Conservation (phyloP, 495 filamentous ascomycete species). For the Penicillium bialowiezense region DNA sequence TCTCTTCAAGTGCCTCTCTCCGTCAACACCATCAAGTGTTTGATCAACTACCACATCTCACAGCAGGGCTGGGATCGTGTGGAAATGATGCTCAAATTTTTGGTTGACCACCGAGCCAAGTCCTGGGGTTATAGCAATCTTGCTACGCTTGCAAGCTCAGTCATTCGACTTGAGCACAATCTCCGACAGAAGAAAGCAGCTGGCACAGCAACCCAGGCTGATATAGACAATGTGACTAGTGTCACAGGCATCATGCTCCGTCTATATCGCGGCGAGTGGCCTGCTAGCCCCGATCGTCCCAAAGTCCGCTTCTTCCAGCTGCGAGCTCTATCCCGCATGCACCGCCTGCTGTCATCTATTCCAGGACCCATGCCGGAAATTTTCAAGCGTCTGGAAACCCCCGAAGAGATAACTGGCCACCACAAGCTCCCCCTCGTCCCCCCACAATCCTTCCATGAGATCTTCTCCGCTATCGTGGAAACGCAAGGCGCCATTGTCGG, state of each 20-base stretch:
- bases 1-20: constrained; percentile 37
- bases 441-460: constrained; percentile 41
- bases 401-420: constrained; percentile 6
- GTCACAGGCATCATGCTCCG: constrained; percentile 36
- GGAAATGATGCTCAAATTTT: constrained; percentile 38
- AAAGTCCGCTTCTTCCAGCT: constrained; percentile 25
- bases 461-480: constrained; percentile 50
- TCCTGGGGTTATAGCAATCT: constrained; percentile 51
- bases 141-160: constrained; percentile 37
- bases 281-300: constrained; percentile 13
- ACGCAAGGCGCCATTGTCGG: constrained; percentile 40
- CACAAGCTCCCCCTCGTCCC: constrained; percentile 28
- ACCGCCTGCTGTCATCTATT: constrained; percentile 25
- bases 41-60: constrained; percentile 49
- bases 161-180: constrained; percentile 36
- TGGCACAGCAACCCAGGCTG: background rate
- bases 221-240: constrained; percentile 6
- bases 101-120: constrained; percentile 36
- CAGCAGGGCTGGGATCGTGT: constrained; percentile 48
- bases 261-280: constrained; percentile 31
- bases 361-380: constrained; percentile 24
- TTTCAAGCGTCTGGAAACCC: constrained; percentile 18
- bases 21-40: constrained; percentile 44
- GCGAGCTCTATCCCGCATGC: constrained; percentile 24
- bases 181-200: constrained; percentile 9